phyloP scores from a whole-genome alignment of 1,284 basidiomycete genomes.

The Cutaneotrichosporon mucoides region DNA sequence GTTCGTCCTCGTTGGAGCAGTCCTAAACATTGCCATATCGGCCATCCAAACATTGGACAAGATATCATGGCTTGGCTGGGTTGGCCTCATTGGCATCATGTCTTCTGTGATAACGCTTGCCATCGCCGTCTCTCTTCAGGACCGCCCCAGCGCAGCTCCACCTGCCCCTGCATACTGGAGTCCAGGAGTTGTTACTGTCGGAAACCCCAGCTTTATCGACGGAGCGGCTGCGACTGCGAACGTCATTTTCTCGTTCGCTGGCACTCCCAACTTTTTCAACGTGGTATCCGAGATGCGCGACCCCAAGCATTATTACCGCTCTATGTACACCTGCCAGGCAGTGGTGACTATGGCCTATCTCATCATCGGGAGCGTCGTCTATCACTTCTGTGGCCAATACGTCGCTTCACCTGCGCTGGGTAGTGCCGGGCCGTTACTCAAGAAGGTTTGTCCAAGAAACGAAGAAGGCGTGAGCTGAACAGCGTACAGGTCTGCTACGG shows the following conservation, averaged over 20 bases:
- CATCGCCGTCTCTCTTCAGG: conserved; percentile 37
- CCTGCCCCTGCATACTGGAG: conserved; percentile 30
- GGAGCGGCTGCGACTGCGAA: conserved; percentile 28
- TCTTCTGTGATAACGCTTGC: conserved; percentile 34
- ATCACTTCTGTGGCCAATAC: conserved; percentile 42
- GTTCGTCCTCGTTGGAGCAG: conserved; percentile 25
- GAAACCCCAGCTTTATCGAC: conserved; percentile 26
- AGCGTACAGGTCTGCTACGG: conserved; percentile 33
- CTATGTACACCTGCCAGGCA: conserved; percentile 18
- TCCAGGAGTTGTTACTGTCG: conserved; percentile 31
- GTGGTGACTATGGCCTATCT: conserved; percentile 13
- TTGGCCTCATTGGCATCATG: conserved; percentile 28
- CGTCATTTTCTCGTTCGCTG: conserved; percentile 31
- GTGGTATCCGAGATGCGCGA: conserved; percentile 47
- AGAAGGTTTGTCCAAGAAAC: conserved; percentile 25
- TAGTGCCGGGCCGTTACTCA: conserved; percentile 46
- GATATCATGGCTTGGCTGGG: conserved; percentile 38
- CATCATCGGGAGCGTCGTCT: conserved; percentile 25
- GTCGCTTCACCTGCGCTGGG: conserved; percentile 50
- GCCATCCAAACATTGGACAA: conserved; percentile 31
- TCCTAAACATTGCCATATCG: conserved; percentile 22
- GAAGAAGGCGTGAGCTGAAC: conserved; percentile 29
- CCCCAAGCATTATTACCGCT: conserved; percentile 15
- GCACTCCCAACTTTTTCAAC: conserved; percentile 24
- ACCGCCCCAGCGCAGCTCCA: conserved; percentile 41